Evolutionary conservation across 768 basidiomycete species (phyloP), one percentile per base, ranked within the genome.

Genomic region (Macrocybe gigantea): DNA sequence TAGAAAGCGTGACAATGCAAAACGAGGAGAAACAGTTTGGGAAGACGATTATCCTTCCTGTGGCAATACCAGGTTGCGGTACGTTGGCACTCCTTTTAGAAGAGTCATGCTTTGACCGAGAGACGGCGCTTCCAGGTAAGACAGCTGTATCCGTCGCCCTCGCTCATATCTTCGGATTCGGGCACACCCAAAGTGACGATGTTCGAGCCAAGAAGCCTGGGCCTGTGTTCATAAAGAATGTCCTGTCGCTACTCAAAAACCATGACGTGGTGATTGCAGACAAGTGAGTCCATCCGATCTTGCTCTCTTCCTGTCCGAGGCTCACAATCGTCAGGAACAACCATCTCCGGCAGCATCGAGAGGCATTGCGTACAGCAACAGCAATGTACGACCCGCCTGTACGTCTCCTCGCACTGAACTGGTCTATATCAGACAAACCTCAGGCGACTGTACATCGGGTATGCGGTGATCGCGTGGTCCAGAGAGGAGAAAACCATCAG

Each of bases 11-110:
- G 22, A 38, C 37, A 12, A 35, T 41, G 13, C 41, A 22, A 33
- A 49, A 51, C 8, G 51, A 49, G 1, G 53, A 64, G 56, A 49
- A 55, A 51, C 54, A 56, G 45, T 77, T 74, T 52, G 77, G 74
- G 29, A 93, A 93, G 70, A 91, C 85, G 1, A 71, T 97, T 53
- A 83, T 99, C 46, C 74, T 93, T 0, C 93, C 95, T 0, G 67
- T 97, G 13, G 95, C 92, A 6, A 76, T 97, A 38, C 95, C 95
- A 33, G 95, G 95, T 10, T 93, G 88, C 61, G 95, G 94, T 90
- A 53, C 51, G 89, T 70, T 13, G 22, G 44, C n/a, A 8, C 35
- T 41, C 30, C 15, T 45, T 7, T 2, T 22, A 8, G 14, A 8
- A 7, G 37, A 49, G 8, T 1, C 15, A 30, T 10, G 48, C 15